phyloP scores from a whole-genome alignment of 129 eudicot genomes.

The Ambrosia artemisiifolia region DNA sequence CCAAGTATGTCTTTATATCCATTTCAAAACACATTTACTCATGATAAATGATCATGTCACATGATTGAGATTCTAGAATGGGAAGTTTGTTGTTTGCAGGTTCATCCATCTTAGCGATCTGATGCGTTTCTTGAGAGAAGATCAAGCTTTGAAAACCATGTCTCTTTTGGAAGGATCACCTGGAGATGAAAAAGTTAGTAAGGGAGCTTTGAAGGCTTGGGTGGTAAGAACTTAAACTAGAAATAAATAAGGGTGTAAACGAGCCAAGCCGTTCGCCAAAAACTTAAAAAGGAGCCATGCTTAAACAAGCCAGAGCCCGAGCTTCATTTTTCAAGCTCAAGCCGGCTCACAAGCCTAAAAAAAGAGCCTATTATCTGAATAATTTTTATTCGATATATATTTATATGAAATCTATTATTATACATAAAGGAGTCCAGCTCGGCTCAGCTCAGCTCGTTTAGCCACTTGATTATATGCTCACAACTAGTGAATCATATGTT shows the following conservation, averaged over 20 bases:
- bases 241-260: background rate
- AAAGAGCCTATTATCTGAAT: too few species aligned
- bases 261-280: too few species aligned
- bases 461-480: background rate
- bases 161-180: conserved; percentile 45
- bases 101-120: conserved; percentile 50
- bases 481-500: background rate
- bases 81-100: conserved; percentile 41
- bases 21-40: conserved; percentile 6
- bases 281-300: too few species aligned
- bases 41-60: conserved; percentile 13
- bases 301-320: too few species aligned
- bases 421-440: too few species aligned
- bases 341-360: too few species aligned
- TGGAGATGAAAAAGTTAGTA: conserved; percentile 52
- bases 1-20: conserved; percentile 49
- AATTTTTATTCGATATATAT: too few species aligned
- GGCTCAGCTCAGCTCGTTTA: too few species aligned
- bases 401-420: too few species aligned
- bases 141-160: conserved; percentile 56
- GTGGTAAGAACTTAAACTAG: conserved; percentile 51
- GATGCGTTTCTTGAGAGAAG: conserved; percentile 59
- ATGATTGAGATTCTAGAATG: conserved; percentile 23
- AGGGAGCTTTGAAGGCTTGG: conserved; percentile 60
- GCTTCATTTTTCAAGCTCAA: too few species aligned